phyloP scores from a whole-genome alignment of 306 rosid species.

The Adenanthera pavonina region DNA sequence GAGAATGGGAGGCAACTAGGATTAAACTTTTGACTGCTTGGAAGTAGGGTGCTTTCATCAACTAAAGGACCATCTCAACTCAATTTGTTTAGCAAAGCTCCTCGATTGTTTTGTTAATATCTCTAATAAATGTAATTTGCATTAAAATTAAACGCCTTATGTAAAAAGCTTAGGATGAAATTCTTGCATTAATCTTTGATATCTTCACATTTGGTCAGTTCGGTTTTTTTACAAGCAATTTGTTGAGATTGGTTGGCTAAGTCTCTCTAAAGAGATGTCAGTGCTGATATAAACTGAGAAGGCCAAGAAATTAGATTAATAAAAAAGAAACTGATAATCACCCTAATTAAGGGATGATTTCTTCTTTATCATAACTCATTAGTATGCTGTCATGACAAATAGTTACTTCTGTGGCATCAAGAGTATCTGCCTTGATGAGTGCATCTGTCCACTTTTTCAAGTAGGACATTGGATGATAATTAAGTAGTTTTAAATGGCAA shows the following conservation, averaged over 20 bases:
- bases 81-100: neutral
- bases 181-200: slow-evolving; percentile 20
- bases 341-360: slow-evolving; percentile 20
- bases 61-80: neutral
- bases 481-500: slow-evolving; percentile 22
- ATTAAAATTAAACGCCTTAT: neutral
- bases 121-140: neutral
- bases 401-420: slow-evolving; percentile 21
- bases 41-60: neutral
- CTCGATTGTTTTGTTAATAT: neutral
- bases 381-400: slow-evolving; percentile 7
- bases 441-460: neutral
- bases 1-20: neutral
- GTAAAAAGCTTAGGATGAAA: slow-evolving; percentile 9
- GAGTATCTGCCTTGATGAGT: slow-evolving; percentile 1
- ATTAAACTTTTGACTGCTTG: neutral
- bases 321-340: slow-evolving; percentile 3
- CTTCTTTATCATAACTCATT: slow-evolving; percentile 20
- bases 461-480: neutral
- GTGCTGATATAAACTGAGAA: slow-evolving; percentile 9
- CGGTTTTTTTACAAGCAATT: neutral
- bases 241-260: neutral
- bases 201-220: slow-evolving; percentile 11
- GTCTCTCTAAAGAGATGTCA: slow-evolving; percentile 1
- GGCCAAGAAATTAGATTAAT: slow-evolving; percentile 10